Conservation (phyloP, 2,329 filamentous ascomycete species). For the Colletotrichum destructivum region DNA sequence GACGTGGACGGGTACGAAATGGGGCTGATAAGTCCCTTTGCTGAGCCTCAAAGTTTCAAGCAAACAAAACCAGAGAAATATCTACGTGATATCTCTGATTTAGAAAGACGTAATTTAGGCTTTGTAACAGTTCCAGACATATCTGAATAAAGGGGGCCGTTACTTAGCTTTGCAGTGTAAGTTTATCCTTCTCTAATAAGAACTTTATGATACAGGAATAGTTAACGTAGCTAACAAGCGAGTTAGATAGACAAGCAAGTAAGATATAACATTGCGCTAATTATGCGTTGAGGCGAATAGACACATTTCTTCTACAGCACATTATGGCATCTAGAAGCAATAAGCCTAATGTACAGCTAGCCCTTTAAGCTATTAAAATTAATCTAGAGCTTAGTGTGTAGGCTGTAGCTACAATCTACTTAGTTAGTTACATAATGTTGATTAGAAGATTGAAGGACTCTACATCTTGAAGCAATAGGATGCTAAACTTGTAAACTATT, state of each 20-base stretch:
- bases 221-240: too few species aligned
- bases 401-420: conserved; percentile 1
- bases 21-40: conserved; percentile 26
- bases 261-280: too few species aligned
- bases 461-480: too few species aligned
- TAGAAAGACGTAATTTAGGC: background rate
- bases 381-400: background rate
- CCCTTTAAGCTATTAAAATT: background rate
- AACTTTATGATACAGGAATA: too few species aligned
- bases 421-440: background rate
- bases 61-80: background rate
- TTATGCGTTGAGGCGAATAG: too few species aligned
- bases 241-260: too few species aligned
- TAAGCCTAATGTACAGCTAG: background rate
- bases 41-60: background rate
- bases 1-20: conserved; percentile 16
- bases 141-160: background rate
- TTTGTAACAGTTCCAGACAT: background rate
- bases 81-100: background rate
- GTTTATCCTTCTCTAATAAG: too few species aligned
- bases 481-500: too few species aligned
- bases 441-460: background rate
- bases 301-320: background rate
- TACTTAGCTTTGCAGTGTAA: too few species aligned
- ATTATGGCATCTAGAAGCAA: background rate